phyloP scores from a whole-genome alignment of 2,329 filamentous ascomycete genomes.

The Microascus cirrosus region DNA sequence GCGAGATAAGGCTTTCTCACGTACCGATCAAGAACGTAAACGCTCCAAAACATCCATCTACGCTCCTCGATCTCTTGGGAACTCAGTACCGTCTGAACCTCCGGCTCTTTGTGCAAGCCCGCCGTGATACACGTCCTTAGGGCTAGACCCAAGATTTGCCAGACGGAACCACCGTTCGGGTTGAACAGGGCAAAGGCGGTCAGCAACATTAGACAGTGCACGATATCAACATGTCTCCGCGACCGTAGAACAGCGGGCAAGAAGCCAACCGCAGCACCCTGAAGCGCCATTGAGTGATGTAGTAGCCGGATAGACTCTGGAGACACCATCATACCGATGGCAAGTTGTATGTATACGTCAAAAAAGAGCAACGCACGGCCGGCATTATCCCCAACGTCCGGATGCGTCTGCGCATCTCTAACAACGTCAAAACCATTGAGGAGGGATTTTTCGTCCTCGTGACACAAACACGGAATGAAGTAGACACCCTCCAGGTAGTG shows the following conservation, averaged over 20 bases:
- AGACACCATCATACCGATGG: neutral
- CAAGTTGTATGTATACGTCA: neutral
- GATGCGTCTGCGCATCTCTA: constrained; percentile 17
- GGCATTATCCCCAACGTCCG: constrained; percentile 19
- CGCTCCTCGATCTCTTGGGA: neutral
- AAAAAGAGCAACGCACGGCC: neutral
- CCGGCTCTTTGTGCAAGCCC: neutral
- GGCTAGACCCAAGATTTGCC: neutral
- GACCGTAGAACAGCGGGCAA: neutral
- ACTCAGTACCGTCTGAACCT: neutral
- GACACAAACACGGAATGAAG: neutral
- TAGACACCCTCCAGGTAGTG: neutral
- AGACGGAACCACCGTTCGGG: neutral
- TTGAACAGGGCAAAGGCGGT: neutral
- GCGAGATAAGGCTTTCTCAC: neutral
- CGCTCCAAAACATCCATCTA: neutral
- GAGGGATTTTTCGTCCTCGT: constrained; percentile 27
- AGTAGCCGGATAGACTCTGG: neutral
- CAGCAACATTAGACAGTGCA: neutral
- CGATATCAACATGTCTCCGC: neutral
- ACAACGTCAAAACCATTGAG: constrained; percentile 32
- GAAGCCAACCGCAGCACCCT: neutral
- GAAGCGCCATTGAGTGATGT: neutral
- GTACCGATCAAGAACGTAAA: neutral
- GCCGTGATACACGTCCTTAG: neutral